A percentile compares a stretch with the other conserved stretches of the same genome.
Evolutionary conservation across 2,329 filamentous ascomycete genomes (phyloP).

Genomic region (Talaromyces marneffei): DNA sequence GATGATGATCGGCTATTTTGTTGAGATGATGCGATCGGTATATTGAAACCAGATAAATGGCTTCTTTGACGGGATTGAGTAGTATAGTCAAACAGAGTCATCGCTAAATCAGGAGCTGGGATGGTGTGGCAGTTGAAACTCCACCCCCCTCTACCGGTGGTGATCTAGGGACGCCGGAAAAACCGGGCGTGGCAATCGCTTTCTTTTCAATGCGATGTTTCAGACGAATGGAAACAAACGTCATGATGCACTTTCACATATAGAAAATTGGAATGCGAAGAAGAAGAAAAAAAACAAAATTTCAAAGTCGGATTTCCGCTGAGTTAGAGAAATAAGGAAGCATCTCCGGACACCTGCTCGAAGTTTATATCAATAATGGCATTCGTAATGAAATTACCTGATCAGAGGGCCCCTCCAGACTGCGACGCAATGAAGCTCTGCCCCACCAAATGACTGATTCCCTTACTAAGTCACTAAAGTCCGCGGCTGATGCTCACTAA

Average conservation of each 20-base stretch:
- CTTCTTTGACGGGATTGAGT: not conserved
- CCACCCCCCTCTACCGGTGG: not conserved
- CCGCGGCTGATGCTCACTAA: not conserved
- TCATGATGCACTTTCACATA: not conserved
- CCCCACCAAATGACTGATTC: constrained; percentile 12
- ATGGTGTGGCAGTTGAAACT: not conserved
- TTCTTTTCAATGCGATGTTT: not conserved
- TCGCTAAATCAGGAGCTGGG: not conserved
- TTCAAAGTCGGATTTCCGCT: not conserved
- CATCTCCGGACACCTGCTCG: not conserved
- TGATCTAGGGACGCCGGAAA: not conserved
- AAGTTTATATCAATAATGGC: not conserved
- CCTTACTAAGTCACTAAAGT: constrained; percentile 3
- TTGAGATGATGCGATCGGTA: not conserved
- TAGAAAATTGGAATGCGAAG: not conserved
- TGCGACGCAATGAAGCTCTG: not conserved
- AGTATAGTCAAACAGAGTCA: not conserved
- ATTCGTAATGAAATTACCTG: constrained; percentile 3
- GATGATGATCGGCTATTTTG: not conserved
- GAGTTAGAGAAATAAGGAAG: not conserved
- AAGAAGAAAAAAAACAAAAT: not conserved
- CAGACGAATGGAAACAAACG: not conserved
- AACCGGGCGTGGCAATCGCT: not conserved
- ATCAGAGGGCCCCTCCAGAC: not conserved
- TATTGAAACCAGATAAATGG: not conserved